phyloP scores from a whole-genome alignment of 2,329 filamentous ascomycete genomes.

The Sarocladiaceae sp. region DNA sequence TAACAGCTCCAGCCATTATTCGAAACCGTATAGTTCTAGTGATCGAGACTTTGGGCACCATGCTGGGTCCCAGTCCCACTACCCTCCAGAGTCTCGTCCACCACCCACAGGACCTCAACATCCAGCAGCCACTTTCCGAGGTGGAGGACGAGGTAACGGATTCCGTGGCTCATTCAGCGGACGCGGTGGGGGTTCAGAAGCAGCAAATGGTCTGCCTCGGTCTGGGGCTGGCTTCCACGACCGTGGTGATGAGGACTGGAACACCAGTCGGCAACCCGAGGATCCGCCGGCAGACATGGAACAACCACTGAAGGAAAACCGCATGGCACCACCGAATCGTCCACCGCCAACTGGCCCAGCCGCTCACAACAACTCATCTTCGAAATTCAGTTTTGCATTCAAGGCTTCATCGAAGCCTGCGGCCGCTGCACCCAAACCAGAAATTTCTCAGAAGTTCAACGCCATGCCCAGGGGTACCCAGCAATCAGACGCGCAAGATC shows the following conservation, averaged over 20 bases:
- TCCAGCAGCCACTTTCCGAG: conserved; percentile 32
- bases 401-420: conserved; percentile 63
- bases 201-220: background rate
- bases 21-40: conserved; percentile 52
- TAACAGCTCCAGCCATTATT: conserved; percentile 48
- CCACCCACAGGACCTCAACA: conserved; percentile 45
- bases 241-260: background rate
- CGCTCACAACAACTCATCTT: conserved; percentile 38
- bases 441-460: conserved; percentile 64
- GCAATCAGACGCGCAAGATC: conserved; percentile 22
- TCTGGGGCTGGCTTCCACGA: background rate
- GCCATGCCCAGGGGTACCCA: conserved; percentile 47
- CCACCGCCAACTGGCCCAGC: conserved; percentile 49
- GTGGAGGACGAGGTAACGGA: conserved; percentile 52
- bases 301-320: conserved; percentile 34
- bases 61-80: conserved; percentile 47
- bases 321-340: conserved; percentile 49
- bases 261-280: conserved; percentile 11
- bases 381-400: conserved; percentile 90
- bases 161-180: conserved; percentile 52
- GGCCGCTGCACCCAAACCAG: conserved; percentile 52
- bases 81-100: conserved; percentile 39
- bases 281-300: conserved; percentile 9
- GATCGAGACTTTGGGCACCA: conserved; percentile 41
- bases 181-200: conserved; percentile 26